These are phyloP conservation scores for Yueomyces sinensis DNA, from an alignment of 805 yeast genomes.

Conservation along the genomic window DNA sequence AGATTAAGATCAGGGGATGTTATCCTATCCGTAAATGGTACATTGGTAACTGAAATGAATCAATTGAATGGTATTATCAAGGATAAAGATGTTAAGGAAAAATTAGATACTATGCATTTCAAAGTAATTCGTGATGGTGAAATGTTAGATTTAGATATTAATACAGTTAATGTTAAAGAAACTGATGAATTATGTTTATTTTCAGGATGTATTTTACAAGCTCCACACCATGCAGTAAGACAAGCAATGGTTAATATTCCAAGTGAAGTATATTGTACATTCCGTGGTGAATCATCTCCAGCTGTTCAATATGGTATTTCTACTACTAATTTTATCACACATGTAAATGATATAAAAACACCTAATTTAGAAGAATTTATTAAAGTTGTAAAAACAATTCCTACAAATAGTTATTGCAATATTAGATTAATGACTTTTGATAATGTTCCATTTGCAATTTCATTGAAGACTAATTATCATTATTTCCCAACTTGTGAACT, in stretches of 20 bases:
- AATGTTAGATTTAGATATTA: slow-evolving; percentile 46
- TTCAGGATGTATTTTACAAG: slow-evolving; percentile 75
- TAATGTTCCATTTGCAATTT: slow-evolving; percentile 73
- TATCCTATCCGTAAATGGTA: slow-evolving; percentile 53
- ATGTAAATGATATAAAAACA: slow-evolving; percentile 67
- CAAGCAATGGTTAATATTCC: slow-evolving; percentile 71
- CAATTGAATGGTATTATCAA: slow-evolving; percentile 39
- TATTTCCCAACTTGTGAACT: slow-evolving; percentile 68
- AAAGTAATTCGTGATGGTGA: slow-evolving; percentile 61
- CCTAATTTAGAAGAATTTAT: slow-evolving; percentile 57
- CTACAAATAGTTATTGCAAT: slow-evolving; percentile 72
- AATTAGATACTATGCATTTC: slow-evolving; percentile 29
- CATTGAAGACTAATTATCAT: slow-evolving; percentile 78
- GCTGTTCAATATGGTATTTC: slow-evolving; percentile 71
- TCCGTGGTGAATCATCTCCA: slow-evolving; percentile 71
- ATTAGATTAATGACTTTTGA: slow-evolving; percentile 75
- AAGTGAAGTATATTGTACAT: slow-evolving; percentile 70
- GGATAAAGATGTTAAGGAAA: slow-evolving; percentile 26
- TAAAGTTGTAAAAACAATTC: slow-evolving; percentile 49
- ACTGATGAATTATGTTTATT: slow-evolving; percentile 63
- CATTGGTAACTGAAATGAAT: slow-evolving; percentile 49
- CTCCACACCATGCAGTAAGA: slow-evolving; percentile 87
- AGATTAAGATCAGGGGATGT: slow-evolving; percentile 55
- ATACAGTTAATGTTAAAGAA: slow-evolving; percentile 46
- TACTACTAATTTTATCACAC: slow-evolving; percentile 77